Conservation (phyloP, 371 early-diverging fungal species). For the Blakeslea trispora region DNA sequence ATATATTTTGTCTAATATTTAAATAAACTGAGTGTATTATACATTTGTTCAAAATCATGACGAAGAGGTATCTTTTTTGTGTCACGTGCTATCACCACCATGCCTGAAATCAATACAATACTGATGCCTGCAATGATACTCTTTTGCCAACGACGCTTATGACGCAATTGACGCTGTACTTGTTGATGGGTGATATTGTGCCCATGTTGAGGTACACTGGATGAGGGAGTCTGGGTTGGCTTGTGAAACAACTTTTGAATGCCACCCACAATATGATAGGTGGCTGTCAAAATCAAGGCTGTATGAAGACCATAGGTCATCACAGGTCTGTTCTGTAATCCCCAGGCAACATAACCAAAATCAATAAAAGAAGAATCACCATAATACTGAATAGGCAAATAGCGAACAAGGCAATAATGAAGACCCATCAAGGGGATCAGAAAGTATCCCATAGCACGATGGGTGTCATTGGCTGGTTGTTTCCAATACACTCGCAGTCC, state of each 20-base stretch:
- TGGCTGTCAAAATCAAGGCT: slow-evolving; percentile 25
- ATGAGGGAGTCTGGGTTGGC: background rate
- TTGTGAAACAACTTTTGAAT: slow-evolving; percentile 18
- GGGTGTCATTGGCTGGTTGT: slow-evolving; percentile 11
- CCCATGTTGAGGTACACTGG: slow-evolving; percentile 8
- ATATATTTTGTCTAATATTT: too few species aligned
- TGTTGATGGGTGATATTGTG: background rate
- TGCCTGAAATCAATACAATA: slow-evolving; percentile 26
- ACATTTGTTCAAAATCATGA: slow-evolving; percentile 41
- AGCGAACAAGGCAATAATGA: slow-evolving; percentile 39
- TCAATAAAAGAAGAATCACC: slow-evolving; percentile 53
- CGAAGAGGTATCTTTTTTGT: slow-evolving; percentile 48
- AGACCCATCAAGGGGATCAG: slow-evolving; percentile 34
- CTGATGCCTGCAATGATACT: slow-evolving; percentile 22
- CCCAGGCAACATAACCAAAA: slow-evolving; percentile 46
- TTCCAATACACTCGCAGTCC: slow-evolving; percentile 33
- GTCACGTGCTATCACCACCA: slow-evolving; percentile 32
- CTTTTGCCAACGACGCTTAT: slow-evolving; percentile 4
- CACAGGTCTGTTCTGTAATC: slow-evolving; percentile 41
- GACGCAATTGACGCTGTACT: slow-evolving; percentile 68
- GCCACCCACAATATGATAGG: slow-evolving; percentile 43
- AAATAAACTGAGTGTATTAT: slow-evolving; percentile 25
- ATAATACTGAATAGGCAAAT: slow-evolving; percentile 35
- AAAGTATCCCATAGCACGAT: slow-evolving; percentile 29
- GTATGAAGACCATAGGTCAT: slow-evolving; percentile 40